A percentile compares a stretch with the other conserved stretches of the same genome.
These are phyloP conservation scores for Hypomyces perniciosus DNA, from an alignment of 2,329 filamentous ascomycete species.

Conservation along the genomic window DNA sequence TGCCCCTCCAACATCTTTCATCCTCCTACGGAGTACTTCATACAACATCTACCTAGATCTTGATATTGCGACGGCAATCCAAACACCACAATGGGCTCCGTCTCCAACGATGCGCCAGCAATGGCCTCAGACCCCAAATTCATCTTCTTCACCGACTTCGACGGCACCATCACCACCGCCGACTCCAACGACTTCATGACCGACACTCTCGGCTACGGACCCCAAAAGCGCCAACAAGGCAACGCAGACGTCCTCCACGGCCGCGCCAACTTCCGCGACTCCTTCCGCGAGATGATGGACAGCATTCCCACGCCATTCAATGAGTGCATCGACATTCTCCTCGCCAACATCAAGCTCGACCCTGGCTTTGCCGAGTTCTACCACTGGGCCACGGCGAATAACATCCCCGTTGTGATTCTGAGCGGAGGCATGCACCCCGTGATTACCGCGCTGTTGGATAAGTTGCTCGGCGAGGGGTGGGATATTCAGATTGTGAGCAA, in stretches of 20 bases:
- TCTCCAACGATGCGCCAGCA: slow-evolving; percentile 44
- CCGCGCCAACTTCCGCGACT: slow-evolving; percentile 70
- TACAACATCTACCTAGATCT: background rate
- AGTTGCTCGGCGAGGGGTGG: slow-evolving; percentile 70
- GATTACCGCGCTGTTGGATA: slow-evolving; percentile 75
- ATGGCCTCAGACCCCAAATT: slow-evolving; percentile 69
- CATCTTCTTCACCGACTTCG: slow-evolving; percentile 99
- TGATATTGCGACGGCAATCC: too few relatives aligned
- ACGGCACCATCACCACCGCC: slow-evolving; percentile 81
- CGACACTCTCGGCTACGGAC: slow-evolving; percentile 84
- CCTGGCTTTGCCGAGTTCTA: slow-evolving; percentile 85
- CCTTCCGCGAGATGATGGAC: slow-evolving; percentile 89
- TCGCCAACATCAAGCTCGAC: slow-evolving; percentile 81
- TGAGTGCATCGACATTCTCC: slow-evolving; percentile 72
- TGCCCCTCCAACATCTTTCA: slow-evolving; percentile 1
- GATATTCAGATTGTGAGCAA: slow-evolving; percentile 91
- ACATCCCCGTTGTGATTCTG: slow-evolving; percentile 87
- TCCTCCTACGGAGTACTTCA: background rate
- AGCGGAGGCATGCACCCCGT: slow-evolving; percentile 90
- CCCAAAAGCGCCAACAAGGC: slow-evolving; percentile 60
- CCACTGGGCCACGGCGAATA: slow-evolving; percentile 70
- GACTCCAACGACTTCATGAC: slow-evolving; percentile 70
- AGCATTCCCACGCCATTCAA: slow-evolving; percentile 74
- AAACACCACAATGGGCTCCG: slow-evolving; percentile 36
- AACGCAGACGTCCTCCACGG: slow-evolving; percentile 73